Base-by-base conservation (phyloP, 2,329 filamentous ascomycete genomes). In the Annulohypoxylon truncatum region DNA sequence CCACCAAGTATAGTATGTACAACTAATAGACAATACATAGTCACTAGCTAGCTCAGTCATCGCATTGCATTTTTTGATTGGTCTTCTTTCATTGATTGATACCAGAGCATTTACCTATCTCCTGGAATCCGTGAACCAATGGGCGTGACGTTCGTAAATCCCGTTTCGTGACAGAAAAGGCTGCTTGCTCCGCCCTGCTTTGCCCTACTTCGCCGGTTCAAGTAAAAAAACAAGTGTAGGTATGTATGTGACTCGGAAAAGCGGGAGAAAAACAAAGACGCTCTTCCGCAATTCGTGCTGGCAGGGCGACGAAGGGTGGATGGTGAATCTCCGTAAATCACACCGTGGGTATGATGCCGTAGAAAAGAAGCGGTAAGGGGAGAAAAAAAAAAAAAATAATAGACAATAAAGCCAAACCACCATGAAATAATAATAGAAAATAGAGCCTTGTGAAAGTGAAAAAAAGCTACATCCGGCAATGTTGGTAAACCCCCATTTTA, bases 61-160 rank as follows among this genome's bases (percentile, higher is more conserved):
- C 28, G 20, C 20, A 29, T 24, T 18, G 2, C 15, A 33, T 42
- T 69, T 69, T 66, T 64, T 56, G 61, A 69, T 60, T 48, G 55
- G 62, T 68, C 63, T 69, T 59, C 51, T 68, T 69, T 69, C 64
- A 67, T 73, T 68, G 67, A 73, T 67, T 58, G 70, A 73, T 65
- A 73, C 67, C 56, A 69, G 60, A 67, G 67, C 44, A 24, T 71
- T 62, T 71, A 69, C 64, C 70, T 58, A 67, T 67, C 63, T 60
- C 71, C 61, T 67, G 70, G 68, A 71, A 73, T 70, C 68, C 67
- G 66, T 66, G 56, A 71, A 73, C 69, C 72, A 71, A 73, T 74
- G 71, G 70, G 67, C 72, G 70, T 74, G 69, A 74, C 68, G 67
- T 73, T 75, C 72, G 73, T 75, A 70, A 73, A 66, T 65, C 68